Conservation (phyloP, 257 asterid genomes). For the Solanum neorickii region DNA sequence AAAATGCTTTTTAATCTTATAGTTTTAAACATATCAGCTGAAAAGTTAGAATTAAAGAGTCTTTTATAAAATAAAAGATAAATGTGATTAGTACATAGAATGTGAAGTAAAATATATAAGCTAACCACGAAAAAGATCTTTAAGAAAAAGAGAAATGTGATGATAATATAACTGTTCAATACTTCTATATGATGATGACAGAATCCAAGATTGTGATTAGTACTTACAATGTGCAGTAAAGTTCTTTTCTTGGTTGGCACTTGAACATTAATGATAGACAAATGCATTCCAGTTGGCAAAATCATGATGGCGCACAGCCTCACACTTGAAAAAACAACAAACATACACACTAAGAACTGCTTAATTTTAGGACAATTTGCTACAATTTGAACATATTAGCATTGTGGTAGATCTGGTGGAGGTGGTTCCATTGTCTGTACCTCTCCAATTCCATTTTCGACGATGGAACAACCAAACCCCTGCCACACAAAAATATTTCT, state of each 20-base stretch:
- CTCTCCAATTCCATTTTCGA: constrained; percentile 43
- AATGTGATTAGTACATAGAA: too few species aligned
- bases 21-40: too few species aligned
- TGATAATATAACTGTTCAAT: neutral
- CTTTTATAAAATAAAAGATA: too few species aligned
- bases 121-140: neutral
- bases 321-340: too few species aligned
- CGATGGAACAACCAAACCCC: constrained; percentile 53
- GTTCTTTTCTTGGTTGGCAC: neutral
- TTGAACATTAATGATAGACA: neutral
- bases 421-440: constrained; percentile 19
- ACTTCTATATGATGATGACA: neutral
- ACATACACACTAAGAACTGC: neutral
- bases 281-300: neutral
- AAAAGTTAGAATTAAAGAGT: too few species aligned
- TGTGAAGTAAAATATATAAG: neutral
- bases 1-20: too few species aligned
- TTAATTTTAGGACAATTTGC: too few species aligned
- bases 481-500: neutral
- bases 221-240: neutral
- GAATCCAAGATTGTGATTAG: neutral
- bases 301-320: neutral
- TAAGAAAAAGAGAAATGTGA: neutral
- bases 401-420: constrained; percentile 45
- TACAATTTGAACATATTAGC: constrained; percentile 7